Evolutionary conservation across 768 basidiomycete genomes (phyloP).

Genomic region (Cytidiella melzeri): DNA sequence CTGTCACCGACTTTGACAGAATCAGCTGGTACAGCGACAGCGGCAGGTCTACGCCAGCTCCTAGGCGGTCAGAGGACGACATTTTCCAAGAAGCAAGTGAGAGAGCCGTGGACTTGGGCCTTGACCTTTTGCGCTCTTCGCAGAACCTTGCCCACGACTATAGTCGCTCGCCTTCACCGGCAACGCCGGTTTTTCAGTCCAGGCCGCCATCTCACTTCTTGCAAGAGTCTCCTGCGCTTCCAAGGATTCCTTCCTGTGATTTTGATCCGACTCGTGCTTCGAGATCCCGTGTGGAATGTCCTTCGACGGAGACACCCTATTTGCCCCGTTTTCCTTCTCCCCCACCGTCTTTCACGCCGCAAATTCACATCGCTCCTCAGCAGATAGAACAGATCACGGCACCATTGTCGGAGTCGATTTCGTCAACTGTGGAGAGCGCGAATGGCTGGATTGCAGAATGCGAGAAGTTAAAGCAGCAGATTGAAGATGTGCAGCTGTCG

Average conservation of each 20-base stretch:
- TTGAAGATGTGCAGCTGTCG: constrained; percentile 2
- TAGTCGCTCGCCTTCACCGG: background rate
- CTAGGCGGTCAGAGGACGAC: background rate
- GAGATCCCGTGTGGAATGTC: too few relatives aligned
- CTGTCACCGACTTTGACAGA: background rate
- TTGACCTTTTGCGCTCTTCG: constrained; percentile 8
- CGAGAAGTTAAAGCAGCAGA: constrained; percentile 10
- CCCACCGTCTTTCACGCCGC: background rate
- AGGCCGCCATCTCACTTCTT: too few relatives aligned
- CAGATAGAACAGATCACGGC: background rate
- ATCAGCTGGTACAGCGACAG: background rate
- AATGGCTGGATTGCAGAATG: constrained; percentile 11
- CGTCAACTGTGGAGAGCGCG: background rate
- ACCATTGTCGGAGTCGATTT: background rate
- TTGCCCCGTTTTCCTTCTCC: background rate
- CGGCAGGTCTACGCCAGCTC: background rate
- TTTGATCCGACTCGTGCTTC: too few relatives aligned
- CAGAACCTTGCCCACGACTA: background rate
- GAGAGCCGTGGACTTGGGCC: constrained; percentile 4
- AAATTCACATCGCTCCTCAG: background rate
- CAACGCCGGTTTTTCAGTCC: background rate
- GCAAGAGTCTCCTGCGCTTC: too few relatives aligned
- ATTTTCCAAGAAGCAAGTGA: constrained; percentile 11
- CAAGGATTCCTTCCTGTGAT: too few relatives aligned
- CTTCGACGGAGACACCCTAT: too few relatives aligned